Base-by-base conservation (phyloP, 1,284 basidiomycete genomes). In the Tilletia setariae region DNA sequence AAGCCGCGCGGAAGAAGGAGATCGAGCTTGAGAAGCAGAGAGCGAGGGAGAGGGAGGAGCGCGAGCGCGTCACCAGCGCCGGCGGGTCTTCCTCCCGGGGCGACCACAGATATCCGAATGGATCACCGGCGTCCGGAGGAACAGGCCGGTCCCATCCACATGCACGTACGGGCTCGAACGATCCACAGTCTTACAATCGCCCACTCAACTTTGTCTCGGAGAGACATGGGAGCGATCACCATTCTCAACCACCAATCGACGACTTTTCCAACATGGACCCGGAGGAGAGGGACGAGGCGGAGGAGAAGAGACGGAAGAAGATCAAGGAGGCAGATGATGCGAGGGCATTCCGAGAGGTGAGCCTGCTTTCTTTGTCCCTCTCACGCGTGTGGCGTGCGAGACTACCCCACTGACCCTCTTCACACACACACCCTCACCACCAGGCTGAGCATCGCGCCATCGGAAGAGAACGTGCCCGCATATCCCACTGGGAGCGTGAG, bases 1-100 rank as follows among this genome's bases (percentile, higher is more conserved):
- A 79, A 7, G 81, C 77, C 32, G 74, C 74, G 9, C 73, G 74
- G 28, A 64, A 72, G 46, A 67, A 73, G 11, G 79, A 80, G 67
- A 67, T 73, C n/a, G 79, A 80, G 47, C 68, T 74, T 44, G 81
- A 81, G n/a, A 64, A 43, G 25, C 25, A 44, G 23, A 30, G 43
- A 30, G 62, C 42, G 66, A 72, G 74, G 25, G 74, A 75, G 47
- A 61, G 79, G 30, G 70, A 65, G 1, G 61, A 70, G 63, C 71
- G 70, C 13, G 70, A 67, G 19, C 68, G 53, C 2, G 21, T 51
- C 64, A 21, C 69, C 70, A 65, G 59, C 23, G 43, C 67, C 16
- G 47, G 42, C 9, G 19, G 35, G 11, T 40, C 35, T 11, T 40
- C 35, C 6, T 11, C 6, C 35, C 6, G 15, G 35, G 67, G 67